phyloP scores from a whole-genome alignment of 2,329 filamentous ascomycete genomes.

The Arthrobotrys conoides region DNA sequence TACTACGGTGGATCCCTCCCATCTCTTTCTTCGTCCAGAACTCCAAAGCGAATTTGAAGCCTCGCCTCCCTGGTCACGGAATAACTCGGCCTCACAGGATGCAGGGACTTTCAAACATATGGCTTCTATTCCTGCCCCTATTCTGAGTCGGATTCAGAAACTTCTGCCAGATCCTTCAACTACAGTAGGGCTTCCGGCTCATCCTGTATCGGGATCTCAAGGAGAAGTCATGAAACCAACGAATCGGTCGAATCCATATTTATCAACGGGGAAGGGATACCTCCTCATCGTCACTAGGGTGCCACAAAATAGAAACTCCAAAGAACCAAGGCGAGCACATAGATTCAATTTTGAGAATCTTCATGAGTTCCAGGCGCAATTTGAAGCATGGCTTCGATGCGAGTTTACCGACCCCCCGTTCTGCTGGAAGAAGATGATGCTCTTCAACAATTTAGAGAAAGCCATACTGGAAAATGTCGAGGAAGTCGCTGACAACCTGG shows the following conservation, averaged over 20 bases:
- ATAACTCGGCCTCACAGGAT: too few relatives aligned
- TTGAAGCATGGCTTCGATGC: conserved; percentile 6
- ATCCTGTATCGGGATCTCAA: background rate
- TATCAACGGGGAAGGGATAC: background rate
- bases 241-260: background rate
- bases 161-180: background rate
- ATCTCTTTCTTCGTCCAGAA: background rate
- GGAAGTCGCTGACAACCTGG: conserved; percentile 25
- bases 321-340: background rate
- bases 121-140: background rate
- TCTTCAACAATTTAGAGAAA: conserved; percentile 8
- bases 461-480: conserved; percentile 1
- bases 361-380: background rate
- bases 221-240: background rate
- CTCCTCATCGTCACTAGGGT: conserved; percentile 6
- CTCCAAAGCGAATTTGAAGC: background rate
- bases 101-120: background rate
- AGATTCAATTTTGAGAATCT: conserved; percentile 20
- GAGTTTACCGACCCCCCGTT: conserved; percentile 28
- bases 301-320: background rate
- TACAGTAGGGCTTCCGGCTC: background rate
- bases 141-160: background rate
- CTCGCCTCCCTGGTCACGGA: background rate
- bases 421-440: conserved; percentile 11
- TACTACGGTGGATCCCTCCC: background rate